These are phyloP conservation scores for Balansia obtecta DNA, from an alignment of 2,329 filamentous ascomycete species.

Conservation along the genomic window DNA sequence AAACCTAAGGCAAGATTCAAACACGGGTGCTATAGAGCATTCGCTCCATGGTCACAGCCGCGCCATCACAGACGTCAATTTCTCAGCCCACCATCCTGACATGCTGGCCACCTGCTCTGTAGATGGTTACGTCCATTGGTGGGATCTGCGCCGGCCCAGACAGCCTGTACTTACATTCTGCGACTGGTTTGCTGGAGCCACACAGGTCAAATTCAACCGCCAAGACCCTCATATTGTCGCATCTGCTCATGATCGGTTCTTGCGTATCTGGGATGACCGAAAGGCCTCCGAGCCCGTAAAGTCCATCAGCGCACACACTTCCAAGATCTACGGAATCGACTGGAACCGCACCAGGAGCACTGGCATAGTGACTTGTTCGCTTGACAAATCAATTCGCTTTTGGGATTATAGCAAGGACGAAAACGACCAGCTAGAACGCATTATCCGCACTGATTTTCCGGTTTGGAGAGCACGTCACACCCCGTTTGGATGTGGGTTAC, in stretches of 20 bases:
- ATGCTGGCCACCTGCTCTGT: conserved; percentile 82
- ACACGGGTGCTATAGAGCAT: conserved; percentile 63
- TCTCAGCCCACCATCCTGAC: conserved; percentile 85
- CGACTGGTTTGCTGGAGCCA: conserved; percentile 88
- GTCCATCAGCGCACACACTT: conserved; percentile 77
- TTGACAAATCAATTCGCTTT: conserved; percentile 87
- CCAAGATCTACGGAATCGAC: conserved; percentile 91
- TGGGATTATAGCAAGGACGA: conserved; percentile 64
- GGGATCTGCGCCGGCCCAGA: conserved; percentile 68
- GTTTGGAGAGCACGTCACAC: conserved; percentile 88
- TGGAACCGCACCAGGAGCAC: conserved; percentile 73
- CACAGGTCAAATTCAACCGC: conserved; percentile 90
- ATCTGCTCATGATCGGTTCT: conserved; percentile 76
- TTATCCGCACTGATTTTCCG: conserved; percentile 73
- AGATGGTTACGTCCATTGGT: conserved; percentile 85
- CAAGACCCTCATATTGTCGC: conserved; percentile 79
- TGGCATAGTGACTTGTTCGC: conserved; percentile 72
- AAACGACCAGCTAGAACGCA: conserved; percentile 57
- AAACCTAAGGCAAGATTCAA: conserved; percentile 62
- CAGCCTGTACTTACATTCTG: conserved; percentile 71
- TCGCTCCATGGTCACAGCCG: conserved; percentile 72
- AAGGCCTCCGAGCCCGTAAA: conserved; percentile 66
- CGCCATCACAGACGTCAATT: conserved; percentile 93
- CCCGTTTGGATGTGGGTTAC: conserved; percentile 72
- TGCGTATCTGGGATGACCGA: conserved; percentile 84